phyloP scores from a whole-genome alignment of 768 basidiomycete genomes.

The Lentinula sp. region DNA sequence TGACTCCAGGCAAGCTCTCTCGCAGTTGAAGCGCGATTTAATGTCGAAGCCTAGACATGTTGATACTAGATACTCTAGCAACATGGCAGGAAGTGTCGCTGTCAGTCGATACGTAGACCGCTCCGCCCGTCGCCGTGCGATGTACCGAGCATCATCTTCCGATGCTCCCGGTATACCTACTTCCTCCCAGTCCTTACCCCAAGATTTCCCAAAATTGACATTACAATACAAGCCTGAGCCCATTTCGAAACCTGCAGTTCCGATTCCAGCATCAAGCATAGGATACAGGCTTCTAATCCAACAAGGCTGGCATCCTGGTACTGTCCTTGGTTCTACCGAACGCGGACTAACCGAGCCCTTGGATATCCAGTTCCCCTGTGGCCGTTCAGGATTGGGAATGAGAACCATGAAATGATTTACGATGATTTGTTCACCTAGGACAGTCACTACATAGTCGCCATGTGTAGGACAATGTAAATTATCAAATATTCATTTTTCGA shows the following conservation, averaged over 20 bases:
- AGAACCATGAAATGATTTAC: slow-evolving; percentile 11
- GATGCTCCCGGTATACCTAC: slow-evolving; percentile 41
- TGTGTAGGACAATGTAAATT: no score
- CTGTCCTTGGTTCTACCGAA: slow-evolving; percentile 36
- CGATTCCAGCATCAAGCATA: slow-evolving; percentile 53
- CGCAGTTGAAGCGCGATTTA: slow-evolving; percentile 57
- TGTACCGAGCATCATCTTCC: slow-evolving; percentile 45
- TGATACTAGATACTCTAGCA: slow-evolving; percentile 28
- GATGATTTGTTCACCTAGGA: background rate
- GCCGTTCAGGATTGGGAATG: slow-evolving; percentile 55
- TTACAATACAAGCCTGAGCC: slow-evolving; percentile 11
- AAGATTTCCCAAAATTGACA: slow-evolving; percentile 14
- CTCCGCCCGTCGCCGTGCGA: slow-evolving; percentile 61
- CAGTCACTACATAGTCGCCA: no score
- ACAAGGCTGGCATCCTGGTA: slow-evolving; percentile 75
- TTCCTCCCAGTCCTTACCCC: slow-evolving; percentile 6
- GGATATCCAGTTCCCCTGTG: background rate
- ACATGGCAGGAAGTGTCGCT: slow-evolving; percentile 5
- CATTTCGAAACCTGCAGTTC: slow-evolving; percentile 36
- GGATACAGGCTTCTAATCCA: slow-evolving; percentile 65
- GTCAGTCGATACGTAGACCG: slow-evolving; percentile 52
- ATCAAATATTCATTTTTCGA: no score
- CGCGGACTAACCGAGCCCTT: slow-evolving; percentile 50
- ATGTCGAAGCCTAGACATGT: slow-evolving; percentile 40
- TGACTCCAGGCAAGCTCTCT: slow-evolving; percentile 40